Evolutionary conservation across 202 grass and related monocot genomes (phyloP), one percentile per base, ranked within the genome.

Genomic region (Dendrocalamus latiflorus): DNA sequence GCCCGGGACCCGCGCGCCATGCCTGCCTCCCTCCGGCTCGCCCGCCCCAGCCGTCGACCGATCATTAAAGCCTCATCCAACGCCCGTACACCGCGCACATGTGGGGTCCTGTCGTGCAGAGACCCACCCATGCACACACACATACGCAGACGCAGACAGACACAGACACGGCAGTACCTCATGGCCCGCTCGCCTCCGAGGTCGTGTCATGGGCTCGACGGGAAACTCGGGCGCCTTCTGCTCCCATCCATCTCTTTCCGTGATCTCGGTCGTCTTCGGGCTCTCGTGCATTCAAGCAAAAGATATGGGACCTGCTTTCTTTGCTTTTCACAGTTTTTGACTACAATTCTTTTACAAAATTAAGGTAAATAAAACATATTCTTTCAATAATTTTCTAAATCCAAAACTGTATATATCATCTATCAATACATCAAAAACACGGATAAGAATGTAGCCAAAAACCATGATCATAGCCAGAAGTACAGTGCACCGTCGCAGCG

Each of bases 141-240:
- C 56, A 60, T 2, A 30, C 28, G 28, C 38, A 43, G 3, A 3
- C 70, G 67, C 54, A 51, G 15, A 54, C 67, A 43, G 44, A 59
- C 80, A 51, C 59, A 60, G 80, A 58, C 67, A 38, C 65, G 37
- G 56, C 79, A 65, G 79, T n/a, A 2, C n/a, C 56, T 14, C 28
- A 81, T 70, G 54, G 20, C 18, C 18, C 18, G 21, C 21, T 43
- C 13, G 41, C 51, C 37, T 58, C 48, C 53, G 54, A 14, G 69
- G 68, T 90, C 80, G 75, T 70, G 83, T 81, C 78, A 24, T 74
- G 82, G 77, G 37, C 48, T 81, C 65, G 84, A 89, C 87, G 81
- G 84, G 70, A 91, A 91, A 87, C 84, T 83, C 87, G 87, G 87
- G 87, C 78, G 89, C 78, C 51, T 47, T 41, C 22, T 17, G 39